These are phyloP conservation scores for Coemansia asiatica DNA, from an alignment of 192 early-diverging fungal species.

Conservation along the genomic window DNA sequence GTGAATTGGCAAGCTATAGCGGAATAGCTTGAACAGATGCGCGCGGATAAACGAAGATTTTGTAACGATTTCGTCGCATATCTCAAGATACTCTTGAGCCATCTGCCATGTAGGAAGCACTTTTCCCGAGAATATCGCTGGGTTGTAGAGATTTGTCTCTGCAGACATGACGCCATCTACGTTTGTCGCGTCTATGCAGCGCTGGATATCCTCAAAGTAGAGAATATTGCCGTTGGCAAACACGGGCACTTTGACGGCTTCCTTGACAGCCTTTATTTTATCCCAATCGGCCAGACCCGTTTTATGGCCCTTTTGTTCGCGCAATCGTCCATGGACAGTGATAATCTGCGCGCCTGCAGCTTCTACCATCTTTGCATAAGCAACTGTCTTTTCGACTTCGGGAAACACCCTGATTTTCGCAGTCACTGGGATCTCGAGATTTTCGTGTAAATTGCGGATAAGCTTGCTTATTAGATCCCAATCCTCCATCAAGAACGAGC, in stretches of 20 bases:
- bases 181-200: slow-evolving; percentile 80
- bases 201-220: slow-evolving; percentile 84
- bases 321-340: slow-evolving; percentile 89
- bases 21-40: slow-evolving; percentile 94
- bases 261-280: slow-evolving; percentile 81
- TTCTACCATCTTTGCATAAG: slow-evolving; percentile 96
- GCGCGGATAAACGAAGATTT: slow-evolving; percentile 70
- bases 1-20: slow-evolving; percentile 69
- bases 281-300: slow-evolving; percentile 97
- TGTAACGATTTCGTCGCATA: slow-evolving; percentile 69
- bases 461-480: slow-evolving; percentile 69
- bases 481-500: slow-evolving; percentile 92
- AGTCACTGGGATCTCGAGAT: slow-evolving; percentile 86
- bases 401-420: slow-evolving; percentile 94
- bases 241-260: slow-evolving; percentile 84
- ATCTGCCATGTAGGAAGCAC: slow-evolving; percentile 73
- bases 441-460: slow-evolving; percentile 74
- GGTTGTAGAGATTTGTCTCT: slow-evolving; percentile 84
- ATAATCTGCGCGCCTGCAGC: slow-evolving; percentile 88
- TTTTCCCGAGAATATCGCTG: slow-evolving; percentile 74
- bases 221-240: slow-evolving; percentile 98
- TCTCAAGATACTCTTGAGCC: slow-evolving; percentile 87
- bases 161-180: slow-evolving; percentile 96
- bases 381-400: slow-evolving; percentile 85
- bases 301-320: slow-evolving; percentile 96